These are phyloP conservation scores for Colletotrichum neosansevieriae DNA, from an alignment of 2,329 filamentous ascomycete genomes.

Conservation along the genomic window DNA sequence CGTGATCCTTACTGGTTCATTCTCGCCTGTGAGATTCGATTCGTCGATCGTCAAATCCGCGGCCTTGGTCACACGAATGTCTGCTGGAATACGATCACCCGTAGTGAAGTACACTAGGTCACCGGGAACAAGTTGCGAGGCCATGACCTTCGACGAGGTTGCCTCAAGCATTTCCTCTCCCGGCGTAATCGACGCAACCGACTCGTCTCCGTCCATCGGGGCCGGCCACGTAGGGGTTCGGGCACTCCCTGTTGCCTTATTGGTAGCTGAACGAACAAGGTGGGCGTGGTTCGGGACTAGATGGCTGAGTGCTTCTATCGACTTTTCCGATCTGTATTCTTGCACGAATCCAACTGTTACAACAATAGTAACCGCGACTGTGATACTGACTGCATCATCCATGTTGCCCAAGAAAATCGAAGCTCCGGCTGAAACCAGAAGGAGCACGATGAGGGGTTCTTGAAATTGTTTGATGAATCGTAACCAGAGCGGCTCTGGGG, in stretches of 20 bases:
- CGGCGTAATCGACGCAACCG: slow-evolving; percentile 64
- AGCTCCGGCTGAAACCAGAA: slow-evolving; percentile 87
- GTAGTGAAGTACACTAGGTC: slow-evolving; percentile 95
- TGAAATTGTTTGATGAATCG: slow-evolving; percentile 97
- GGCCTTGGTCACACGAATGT: slow-evolving; percentile 92
- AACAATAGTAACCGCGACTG: slow-evolving; percentile 95
- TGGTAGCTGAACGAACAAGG: slow-evolving; percentile 76
- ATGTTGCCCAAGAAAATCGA: slow-evolving; percentile 93
- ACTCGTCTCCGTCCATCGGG: slow-evolving; percentile 54
- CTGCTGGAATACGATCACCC: slow-evolving; percentile 94
- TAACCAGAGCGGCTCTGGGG: slow-evolving; percentile 93
- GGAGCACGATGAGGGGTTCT: slow-evolving; percentile 92
- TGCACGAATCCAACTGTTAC: slow-evolving; percentile 96
- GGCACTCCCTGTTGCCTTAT: slow-evolving; percentile 48
- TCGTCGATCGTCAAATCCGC: slow-evolving; percentile 94
- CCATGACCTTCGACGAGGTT: slow-evolving; percentile 86
- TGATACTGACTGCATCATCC: slow-evolving; percentile 96
- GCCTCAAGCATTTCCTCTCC: slow-evolving; percentile 75
- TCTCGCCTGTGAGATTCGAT: slow-evolving; percentile 96
- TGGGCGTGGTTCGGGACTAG: slow-evolving; percentile 96
- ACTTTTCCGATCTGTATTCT: slow-evolving; percentile 98
- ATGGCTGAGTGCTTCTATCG: slow-evolving; percentile 92
- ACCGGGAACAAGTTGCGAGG: slow-evolving; percentile 87
- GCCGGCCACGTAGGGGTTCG: slow-evolving; percentile 63
- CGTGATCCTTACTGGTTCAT: slow-evolving; percentile 88